Base-by-base conservation (phyloP, 306 rosid species). In the Fragaria iinumae region DNA sequence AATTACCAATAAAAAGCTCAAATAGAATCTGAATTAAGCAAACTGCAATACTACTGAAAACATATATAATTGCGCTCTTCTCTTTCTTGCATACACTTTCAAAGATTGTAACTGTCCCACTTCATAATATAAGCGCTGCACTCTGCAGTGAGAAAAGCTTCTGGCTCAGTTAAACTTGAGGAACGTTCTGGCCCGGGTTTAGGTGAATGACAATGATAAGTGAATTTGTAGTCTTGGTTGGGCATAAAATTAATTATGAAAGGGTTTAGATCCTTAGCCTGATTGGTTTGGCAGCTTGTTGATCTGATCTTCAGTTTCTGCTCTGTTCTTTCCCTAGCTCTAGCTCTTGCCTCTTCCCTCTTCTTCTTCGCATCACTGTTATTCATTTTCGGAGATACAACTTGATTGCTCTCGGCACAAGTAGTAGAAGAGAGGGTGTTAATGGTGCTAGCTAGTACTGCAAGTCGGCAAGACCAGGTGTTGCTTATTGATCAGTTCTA, bases 321-420 rank as follows among this genome's bases (percentile, higher is more conserved):
- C 74, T 74, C 85, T 2, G 91, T 83, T 69, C 91, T 79, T 63
- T 81, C 89, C 59, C 89, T 83, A 5, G 91, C 91, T 56, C 91
- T 85, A 36, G 71, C 86, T 67, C 91, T 83, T 23, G 91, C 91
- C 68, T 76, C 82, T 14, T 44, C 82, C 76, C 91, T 85, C 32
- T 29, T 29, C 32, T 29, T 29, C 32, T 29, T 29, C 32, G 32
- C 32, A 29, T 29, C 32, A 29, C 32, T 29, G 32, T 29, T 29
- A 29, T 29, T 29, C 32, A 29, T 29, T 29, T 29, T 29, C 32
- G 32, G 36, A 29, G 84, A 71, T 18, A 43, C 43, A 3, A 73
- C 80, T 4, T 80, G 83, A 44, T 34, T 68, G 9, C 68, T 63
- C 41, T 52, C 71, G 21, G 55, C 45, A 39, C 52, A 49, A 49